A percentile compares a stretch with the other conserved stretches of the same genome.
Conservation (phyloP, 306 rosid species). For the Cicer judaicum region DNA sequence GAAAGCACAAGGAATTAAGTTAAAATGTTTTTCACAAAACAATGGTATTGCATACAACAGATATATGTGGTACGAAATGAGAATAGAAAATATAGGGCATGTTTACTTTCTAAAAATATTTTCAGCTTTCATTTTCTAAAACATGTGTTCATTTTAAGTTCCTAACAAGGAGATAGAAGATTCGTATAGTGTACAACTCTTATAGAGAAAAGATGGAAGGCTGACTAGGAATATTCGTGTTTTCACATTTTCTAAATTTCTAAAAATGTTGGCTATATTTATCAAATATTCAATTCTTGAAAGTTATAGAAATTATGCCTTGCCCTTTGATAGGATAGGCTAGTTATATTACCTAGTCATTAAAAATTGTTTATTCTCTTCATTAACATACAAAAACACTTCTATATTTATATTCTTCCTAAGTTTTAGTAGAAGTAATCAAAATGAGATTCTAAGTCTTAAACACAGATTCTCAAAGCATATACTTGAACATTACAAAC, state of each 20-base stretch:
- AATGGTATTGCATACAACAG: conserved; percentile 14
- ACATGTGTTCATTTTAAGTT: too few species aligned
- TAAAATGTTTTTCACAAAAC: conserved; percentile 25
- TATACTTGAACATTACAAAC: conserved; percentile 56
- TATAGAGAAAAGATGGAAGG: too few species aligned
- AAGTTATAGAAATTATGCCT: background rate
- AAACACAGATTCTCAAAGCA: conserved; percentile 20
- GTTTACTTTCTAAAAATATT: too few species aligned
- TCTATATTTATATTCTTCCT: conserved; percentile 32
- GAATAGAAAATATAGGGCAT: background rate
- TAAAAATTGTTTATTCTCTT: conserved; percentile 21
- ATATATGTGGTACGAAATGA: conserved; percentile 32
- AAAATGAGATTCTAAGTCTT: conserved; percentile 21
- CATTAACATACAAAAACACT: conserved; percentile 14
- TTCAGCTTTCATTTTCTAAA: too few species aligned
- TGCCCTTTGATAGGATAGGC: background rate
- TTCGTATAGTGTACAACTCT: too few species aligned
- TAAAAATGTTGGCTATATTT: too few species aligned
- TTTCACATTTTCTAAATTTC: too few species aligned
- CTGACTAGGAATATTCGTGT: too few species aligned
- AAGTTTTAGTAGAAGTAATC: background rate
- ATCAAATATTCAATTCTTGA: too few species aligned
- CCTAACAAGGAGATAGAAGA: too few species aligned
- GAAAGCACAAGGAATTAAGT: conserved; percentile 16
- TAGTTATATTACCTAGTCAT: background rate